phyloP scores from a whole-genome alignment of 1,284 basidiomycete genomes.

The Sporisorium sorghi region DNA sequence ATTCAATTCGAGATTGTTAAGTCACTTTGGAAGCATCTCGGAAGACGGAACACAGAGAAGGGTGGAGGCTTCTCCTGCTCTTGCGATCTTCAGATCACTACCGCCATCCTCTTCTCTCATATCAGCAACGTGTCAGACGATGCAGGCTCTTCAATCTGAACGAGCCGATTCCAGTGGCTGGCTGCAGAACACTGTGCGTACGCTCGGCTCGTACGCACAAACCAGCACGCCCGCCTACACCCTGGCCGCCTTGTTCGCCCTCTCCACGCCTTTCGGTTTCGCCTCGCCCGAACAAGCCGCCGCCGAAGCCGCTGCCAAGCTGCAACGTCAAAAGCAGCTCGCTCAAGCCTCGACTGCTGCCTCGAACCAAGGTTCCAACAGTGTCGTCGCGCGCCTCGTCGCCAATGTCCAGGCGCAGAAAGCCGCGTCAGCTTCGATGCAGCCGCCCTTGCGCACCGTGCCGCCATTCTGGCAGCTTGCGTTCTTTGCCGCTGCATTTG shows the following conservation, averaged over 20 bases:
- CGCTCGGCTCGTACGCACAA: conserved; percentile 40
- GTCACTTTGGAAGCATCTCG: neutral
- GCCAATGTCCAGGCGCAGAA: conserved; percentile 29
- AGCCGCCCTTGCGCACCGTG: conserved; percentile 29
- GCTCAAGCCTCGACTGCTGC: conserved; percentile 18
- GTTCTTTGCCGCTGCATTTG: conserved; percentile 58
- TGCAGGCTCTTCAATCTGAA: conserved; percentile 3
- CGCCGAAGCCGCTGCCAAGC: conserved; percentile 32
- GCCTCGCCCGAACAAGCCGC: conserved; percentile 47
- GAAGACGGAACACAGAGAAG: conserved; percentile 11
- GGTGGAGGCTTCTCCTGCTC: conserved; percentile 8
- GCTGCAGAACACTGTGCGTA: conserved; percentile 23
- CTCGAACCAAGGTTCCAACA: conserved; percentile 10
- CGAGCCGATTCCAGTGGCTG: conserved; percentile 7
- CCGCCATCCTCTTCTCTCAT: neutral
- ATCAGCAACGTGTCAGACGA: too few relatives aligned
- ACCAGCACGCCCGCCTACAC: conserved; percentile 48
- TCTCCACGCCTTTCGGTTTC: conserved; percentile 58
- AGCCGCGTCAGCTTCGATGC: conserved; percentile 13
- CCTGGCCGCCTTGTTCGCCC: conserved; percentile 47
- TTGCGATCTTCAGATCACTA: neutral
- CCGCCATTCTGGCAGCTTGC: conserved; percentile 65
- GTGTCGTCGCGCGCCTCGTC: conserved; percentile 34
- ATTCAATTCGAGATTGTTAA: neutral
- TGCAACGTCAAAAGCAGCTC: conserved; percentile 31